Conservation (phyloP, 352 stramenopile species). For the Globisporangium rhizosaccharum region DNA sequence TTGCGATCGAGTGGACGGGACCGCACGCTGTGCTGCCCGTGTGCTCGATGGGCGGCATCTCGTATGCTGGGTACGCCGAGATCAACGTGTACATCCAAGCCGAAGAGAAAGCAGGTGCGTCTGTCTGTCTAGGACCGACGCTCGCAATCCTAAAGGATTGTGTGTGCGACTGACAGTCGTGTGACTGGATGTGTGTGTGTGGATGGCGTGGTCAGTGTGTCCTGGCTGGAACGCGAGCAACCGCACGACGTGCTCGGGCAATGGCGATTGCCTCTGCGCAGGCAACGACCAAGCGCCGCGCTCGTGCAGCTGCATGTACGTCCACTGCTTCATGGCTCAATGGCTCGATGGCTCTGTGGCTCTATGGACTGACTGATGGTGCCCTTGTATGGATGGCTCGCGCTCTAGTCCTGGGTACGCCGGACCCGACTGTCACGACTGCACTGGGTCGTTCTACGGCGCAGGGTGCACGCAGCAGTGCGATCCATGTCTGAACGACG, state of each 20-base stretch:
- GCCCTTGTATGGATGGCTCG: background rate
- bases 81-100: slow-evolving; percentile 81
- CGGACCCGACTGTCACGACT: slow-evolving; percentile 67
- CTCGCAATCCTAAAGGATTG: too few relatives aligned
- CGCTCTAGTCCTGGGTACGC: slow-evolving; percentile 46
- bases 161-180: background rate
- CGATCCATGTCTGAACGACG: slow-evolving; percentile 71
- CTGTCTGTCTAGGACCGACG: background rate
- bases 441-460: slow-evolving; percentile 53
- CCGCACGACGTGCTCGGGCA: slow-evolving; percentile 42
- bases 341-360: background rate
- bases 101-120: slow-evolving; percentile 66
- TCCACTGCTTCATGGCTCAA: slow-evolving; percentile 7
- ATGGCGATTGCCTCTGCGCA: slow-evolving; percentile 69
- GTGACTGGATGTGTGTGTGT: background rate
- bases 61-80: slow-evolving; percentile 64
- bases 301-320: slow-evolving; percentile 66
- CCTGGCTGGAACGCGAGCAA: slow-evolving; percentile 65
- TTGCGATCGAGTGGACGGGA: slow-evolving; percentile 61
- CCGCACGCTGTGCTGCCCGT: slow-evolving; percentile 43
- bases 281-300: slow-evolving; percentile 53
- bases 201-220: slow-evolving; percentile 30
- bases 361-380: background rate
- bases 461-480: slow-evolving; percentile 43
- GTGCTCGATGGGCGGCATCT: slow-evolving; percentile 78